Base-by-base conservation (phyloP, 2,329 filamentous ascomycete species). In the Phialophora chinensis region DNA sequence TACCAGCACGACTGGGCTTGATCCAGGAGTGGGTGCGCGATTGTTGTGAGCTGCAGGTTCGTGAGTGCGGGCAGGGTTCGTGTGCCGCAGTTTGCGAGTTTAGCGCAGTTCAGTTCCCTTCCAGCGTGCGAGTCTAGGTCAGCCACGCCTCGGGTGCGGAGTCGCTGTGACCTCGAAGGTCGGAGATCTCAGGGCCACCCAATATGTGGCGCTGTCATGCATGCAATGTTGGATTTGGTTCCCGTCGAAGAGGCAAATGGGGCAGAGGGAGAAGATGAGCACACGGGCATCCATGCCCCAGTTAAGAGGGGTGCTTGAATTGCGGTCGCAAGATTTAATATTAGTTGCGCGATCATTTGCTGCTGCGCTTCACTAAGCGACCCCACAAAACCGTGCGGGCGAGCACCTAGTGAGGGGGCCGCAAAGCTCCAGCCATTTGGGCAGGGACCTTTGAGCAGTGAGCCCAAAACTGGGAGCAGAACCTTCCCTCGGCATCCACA, bases 141-240 rank as follows among this genome's bases (percentile, higher is more conserved):
- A 42, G 14, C 27, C 57, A 42, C 57, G 54, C 54, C 61, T 64
- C 62, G 27, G 62, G 47, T 63, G 64, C 64, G 64, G 64, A 66
- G 64, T 63, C 54, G 38, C 31, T 49, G 17, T 54, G 33, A n/a
- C 42, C 31, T 47, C 27, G 23, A 27, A 20, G 12, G 29, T 29
- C 25, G 59, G 50, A 35, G 33, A 49, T 50, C 29, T 44, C 27
- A 54, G 64, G 49, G 38, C 29, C 27, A 38, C 17, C 54, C 50
- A 63, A 66, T 53, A 53, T 63, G 64, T 66, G 64, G 60, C 64
- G 64, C 64, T 53, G 33, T 58, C 47, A 55, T 27, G 53, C 29
- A 61, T 38, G 47, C 44, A 53, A 38, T 17, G 14, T 11, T 17
- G 31, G 11, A 17, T n/a, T 20, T 11, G 20, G 44, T 8, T 52